phyloP scores from a whole-genome alignment of 2,329 filamentous ascomycete genomes.

The Aureobasidium sp. region DNA sequence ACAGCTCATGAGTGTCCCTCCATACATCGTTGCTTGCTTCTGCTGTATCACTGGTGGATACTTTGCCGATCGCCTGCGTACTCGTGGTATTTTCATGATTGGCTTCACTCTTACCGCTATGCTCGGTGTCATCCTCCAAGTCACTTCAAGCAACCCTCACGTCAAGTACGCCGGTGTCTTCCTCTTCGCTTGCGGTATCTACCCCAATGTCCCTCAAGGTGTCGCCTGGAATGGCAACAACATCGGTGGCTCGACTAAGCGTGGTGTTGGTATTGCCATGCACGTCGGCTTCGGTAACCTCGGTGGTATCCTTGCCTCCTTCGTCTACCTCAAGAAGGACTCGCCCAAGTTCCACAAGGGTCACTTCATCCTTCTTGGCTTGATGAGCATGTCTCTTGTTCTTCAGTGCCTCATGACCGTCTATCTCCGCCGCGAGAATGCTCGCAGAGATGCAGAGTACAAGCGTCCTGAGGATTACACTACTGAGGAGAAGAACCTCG shows the following conservation, averaged over 20 bases:
- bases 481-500: constrained; percentile 45
- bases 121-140: constrained; percentile 31
- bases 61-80: constrained; percentile 24
- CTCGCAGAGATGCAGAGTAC: constrained; percentile 43
- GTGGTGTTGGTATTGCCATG: constrained; percentile 50
- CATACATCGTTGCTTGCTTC: constrained; percentile 27
- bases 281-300: constrained; percentile 45
- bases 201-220: constrained; percentile 50
- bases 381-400: constrained; percentile 27
- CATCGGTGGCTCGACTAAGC: constrained; percentile 49
- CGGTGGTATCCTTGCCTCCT: constrained; percentile 55
- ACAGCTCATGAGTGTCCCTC: constrained; percentile 25
- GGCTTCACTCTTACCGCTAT: constrained; percentile 18
- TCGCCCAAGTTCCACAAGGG: constrained; percentile 32
- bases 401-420: constrained; percentile 50
- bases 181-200: constrained; percentile 47
- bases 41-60: constrained; percentile 25
- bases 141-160: constrained; percentile 25
- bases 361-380: constrained; percentile 29
- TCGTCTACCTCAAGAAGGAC: constrained; percentile 37
- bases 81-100: constrained; percentile 38
- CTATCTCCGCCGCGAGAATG: constrained; percentile 52
- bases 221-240: constrained; percentile 56
- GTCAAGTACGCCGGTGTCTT: constrained; percentile 34
- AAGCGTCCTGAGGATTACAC: constrained; percentile 46